Evolutionary conservation across 306 rosid genomes (phyloP).

Genomic region (Begonia peltatifolia): DNA sequence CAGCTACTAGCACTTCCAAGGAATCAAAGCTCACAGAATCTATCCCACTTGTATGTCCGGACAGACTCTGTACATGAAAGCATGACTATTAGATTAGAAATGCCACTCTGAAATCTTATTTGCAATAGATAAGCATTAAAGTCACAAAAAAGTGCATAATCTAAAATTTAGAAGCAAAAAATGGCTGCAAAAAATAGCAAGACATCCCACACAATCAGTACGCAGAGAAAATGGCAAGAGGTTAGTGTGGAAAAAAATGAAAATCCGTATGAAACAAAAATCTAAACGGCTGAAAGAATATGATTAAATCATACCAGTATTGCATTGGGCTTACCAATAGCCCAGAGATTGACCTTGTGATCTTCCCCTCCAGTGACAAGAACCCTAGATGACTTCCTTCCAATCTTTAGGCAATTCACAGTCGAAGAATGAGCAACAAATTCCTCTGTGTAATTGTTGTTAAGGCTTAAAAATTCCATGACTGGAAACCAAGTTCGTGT

Average conservation of each 20-base stretch:
- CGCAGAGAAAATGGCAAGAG: not conserved
- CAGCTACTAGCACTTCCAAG: constrained; percentile 92
- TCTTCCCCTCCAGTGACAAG: constrained; percentile 99
- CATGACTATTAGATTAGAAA: constrained; percentile 15
- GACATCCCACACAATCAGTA: not conserved
- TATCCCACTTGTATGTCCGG: constrained; percentile 97
- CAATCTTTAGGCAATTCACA: constrained; percentile 97
- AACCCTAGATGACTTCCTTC: constrained; percentile 80
- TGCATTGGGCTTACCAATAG: constrained; percentile 98
- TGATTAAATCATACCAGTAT: constrained; percentile 47
- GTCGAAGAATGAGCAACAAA: constrained; percentile 94
- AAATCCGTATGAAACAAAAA: not conserved
- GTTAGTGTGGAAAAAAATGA: not conserved
- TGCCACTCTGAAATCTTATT: too few species aligned
- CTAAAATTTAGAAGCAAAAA: too few species aligned
- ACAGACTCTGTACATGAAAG: constrained; percentile 63
- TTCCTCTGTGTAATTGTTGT: constrained; percentile 60
- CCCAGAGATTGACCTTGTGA: constrained; percentile 99
- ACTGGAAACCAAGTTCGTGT: not conserved
- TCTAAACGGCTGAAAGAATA: not conserved
- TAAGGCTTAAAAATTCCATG: constrained; percentile 33
- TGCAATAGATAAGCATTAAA: too few species aligned
- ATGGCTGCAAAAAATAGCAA: not conserved
- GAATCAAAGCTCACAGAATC: constrained; percentile 97
- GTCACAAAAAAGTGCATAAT: too few species aligned